Evolutionary conservation across 345 rosid species (phyloP), one percentile per base, ranked within the genome.

Genomic region (Citrus cavaleriei): DNA sequence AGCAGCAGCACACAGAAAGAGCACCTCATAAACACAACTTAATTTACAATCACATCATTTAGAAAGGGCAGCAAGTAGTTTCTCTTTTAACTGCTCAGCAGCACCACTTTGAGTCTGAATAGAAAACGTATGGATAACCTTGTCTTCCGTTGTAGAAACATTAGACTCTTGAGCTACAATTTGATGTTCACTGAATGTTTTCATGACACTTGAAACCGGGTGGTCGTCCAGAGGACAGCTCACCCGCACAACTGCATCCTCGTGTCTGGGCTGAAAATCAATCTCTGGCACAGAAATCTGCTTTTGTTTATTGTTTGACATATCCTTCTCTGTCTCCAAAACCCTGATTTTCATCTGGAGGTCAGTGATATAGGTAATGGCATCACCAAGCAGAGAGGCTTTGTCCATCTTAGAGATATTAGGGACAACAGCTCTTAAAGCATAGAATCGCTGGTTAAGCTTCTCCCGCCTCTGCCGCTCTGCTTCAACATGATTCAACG

Each of bases 321-420:
- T 81, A 74, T 86, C 93, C 85, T 86, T 88, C 84, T 96, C 99
- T 10, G 98, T 87, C 85, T 94, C 98, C 74, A 93, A 75, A 7
- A 87, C 85, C 82, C 89, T 86, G 55, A 94, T 92, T 79, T 91
- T 93, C 86, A 34, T 87, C 85, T 91, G 97, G 82, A 95, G 95
- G 75, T 93, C 98, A 0, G 90, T 93, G 72, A 95, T 93, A 82
- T 89, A 91, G 51, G 92, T 81, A 72, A 95, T 95, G 35, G 98
- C 97, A 72, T 95, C 97, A 1, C 97, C 98, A 6, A 95, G 97
- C 10, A 95, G 87, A 21, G 98, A 95, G 34, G 98, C 97, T 80
- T 93, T 93, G 79, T 95, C 98, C 98, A 95, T 95, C 89, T 93
- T 93, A 65, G 98, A 95, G 84, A 93, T 95, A 85, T 93, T 95